Base-by-base conservation (phyloP, 2,329 filamentous ascomycete genomes). In the Cercospora sojina region DNA sequence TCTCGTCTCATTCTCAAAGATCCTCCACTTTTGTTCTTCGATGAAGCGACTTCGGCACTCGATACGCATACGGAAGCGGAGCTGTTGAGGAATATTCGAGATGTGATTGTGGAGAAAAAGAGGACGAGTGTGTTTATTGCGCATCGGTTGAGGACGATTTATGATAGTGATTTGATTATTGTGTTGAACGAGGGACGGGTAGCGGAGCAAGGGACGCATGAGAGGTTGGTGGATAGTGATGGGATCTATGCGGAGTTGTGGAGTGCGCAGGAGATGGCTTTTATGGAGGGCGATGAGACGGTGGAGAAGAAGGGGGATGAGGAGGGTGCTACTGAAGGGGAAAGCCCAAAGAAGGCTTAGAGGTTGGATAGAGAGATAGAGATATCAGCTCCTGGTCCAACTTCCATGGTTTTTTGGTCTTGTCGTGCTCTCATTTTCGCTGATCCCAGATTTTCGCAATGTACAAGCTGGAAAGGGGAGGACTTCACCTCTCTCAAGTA, bases 81-180 rank as follows among this genome's bases (percentile, higher is more conserved):
- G 1, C 84, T 98, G 59, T 88, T 98, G 82, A 85, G 89, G 67
- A 96, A 97, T 76, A 97, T 98, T 78, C 97, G 97, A 78, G 90
- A 90, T 71, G 95, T 98, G 62, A 82, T 98, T 62, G 90, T 90
- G 72, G 93, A 97, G 74, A 97, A 96, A 81, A 83, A 84, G 3
- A 87, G 93, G 64, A 98, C 95, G 0, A 97, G 93, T 72, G 91
- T 99, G 0, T 98, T 98, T 76, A 91, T 99, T 5, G 95, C 95
- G 6, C 95, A 98, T 79, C 87, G 95, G 18, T 81, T 99, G 67
- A 87, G 94, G 61, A 98, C 95, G 0, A 97, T 99, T 71, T 96
- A 91, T 75, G 95, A 98, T 75, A 91, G 91, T 43, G 84, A 98
- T 79, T 82, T 93, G 73, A 98, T 98, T 73, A 93, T 98, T 73